phyloP scores from a whole-genome alignment of 2,329 filamentous ascomycete species.

The Sarocladium oryzae region DNA sequence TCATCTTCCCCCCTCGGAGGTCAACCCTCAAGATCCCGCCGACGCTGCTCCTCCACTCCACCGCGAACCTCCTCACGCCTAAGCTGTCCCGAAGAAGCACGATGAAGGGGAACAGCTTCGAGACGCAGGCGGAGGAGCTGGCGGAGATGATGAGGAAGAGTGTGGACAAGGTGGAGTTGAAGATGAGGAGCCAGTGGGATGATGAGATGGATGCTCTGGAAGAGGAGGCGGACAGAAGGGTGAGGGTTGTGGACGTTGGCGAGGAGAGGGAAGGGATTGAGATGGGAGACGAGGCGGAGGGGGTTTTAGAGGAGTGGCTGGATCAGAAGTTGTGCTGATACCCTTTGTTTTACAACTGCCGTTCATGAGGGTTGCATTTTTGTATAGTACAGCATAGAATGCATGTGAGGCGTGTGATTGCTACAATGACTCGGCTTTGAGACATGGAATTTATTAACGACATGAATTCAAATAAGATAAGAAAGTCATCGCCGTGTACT shows the following conservation, averaged over 20 bases:
- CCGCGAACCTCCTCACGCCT: constrained; percentile 16
- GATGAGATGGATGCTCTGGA: constrained; percentile 26
- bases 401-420: too few species aligned
- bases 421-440: too few species aligned
- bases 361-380: background rate
- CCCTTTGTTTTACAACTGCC: background rate
- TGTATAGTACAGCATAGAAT: background rate
- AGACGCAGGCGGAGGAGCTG: constrained; percentile 41
- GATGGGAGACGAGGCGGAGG: constrained; percentile 21
- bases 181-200: constrained; percentile 35
- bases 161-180: constrained; percentile 38
- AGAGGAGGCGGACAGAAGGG: constrained; percentile 28
- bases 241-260: constrained; percentile 33
- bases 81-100: constrained; percentile 15
- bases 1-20: constrained; percentile 40
- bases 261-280: constrained; percentile 19
- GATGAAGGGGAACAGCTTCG: constrained; percentile 34
- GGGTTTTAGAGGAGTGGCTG: constrained; percentile 25
- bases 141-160: constrained; percentile 42
- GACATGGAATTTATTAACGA: too few species aligned
- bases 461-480: too few species aligned
- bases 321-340: constrained; percentile 5
- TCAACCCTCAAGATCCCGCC: constrained; percentile 45
- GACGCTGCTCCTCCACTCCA: constrained; percentile 41
- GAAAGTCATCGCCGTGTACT: too few species aligned